phyloP scores from a whole-genome alignment of 2,329 filamentous ascomycete species.

The Diaporthe vexans region DNA sequence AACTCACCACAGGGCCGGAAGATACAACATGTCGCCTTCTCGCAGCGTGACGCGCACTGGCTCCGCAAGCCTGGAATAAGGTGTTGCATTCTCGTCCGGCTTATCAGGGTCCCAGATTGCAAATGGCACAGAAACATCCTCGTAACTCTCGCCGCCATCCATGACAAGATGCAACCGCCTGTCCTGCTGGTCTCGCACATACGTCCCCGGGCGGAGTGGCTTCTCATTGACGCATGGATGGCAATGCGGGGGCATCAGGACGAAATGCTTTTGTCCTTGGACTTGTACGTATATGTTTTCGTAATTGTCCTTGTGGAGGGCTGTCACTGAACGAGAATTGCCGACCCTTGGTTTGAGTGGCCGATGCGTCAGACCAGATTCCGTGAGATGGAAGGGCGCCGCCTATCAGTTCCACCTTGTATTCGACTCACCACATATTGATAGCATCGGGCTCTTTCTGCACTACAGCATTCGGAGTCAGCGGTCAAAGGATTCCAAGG shows the following conservation, averaged over 20 bases:
- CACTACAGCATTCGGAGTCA: conserved; percentile 50
- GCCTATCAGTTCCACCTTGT: background rate
- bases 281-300: conserved; percentile 89
- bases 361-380: background rate
- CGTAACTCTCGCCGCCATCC: conserved; percentile 51
- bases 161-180: conserved; percentile 47
- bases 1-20: conserved; percentile 82
- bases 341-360: conserved; percentile 68
- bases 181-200: conserved; percentile 58
- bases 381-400: background rate
- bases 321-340: conserved; percentile 77
- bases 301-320: conserved; percentile 86
- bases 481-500: no score
- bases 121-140: conserved; percentile 68
- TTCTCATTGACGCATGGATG: conserved; percentile 78
- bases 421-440: conserved; percentile 73
- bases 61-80: conserved; percentile 70
- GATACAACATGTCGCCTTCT: conserved; percentile 84
- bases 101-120: conserved; percentile 81
- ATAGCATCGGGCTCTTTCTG: conserved; percentile 77
- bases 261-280: conserved; percentile 80
- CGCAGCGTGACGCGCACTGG: conserved; percentile 78
- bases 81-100: conserved; percentile 63
- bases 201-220: conserved; percentile 69
- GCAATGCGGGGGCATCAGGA: conserved; percentile 79